A percentile compares a stretch with the other conserved stretches of the same genome.
Evolutionary conservation across 768 basidiomycete species (phyloP).

Genomic region (Tylopilus sp.): DNA sequence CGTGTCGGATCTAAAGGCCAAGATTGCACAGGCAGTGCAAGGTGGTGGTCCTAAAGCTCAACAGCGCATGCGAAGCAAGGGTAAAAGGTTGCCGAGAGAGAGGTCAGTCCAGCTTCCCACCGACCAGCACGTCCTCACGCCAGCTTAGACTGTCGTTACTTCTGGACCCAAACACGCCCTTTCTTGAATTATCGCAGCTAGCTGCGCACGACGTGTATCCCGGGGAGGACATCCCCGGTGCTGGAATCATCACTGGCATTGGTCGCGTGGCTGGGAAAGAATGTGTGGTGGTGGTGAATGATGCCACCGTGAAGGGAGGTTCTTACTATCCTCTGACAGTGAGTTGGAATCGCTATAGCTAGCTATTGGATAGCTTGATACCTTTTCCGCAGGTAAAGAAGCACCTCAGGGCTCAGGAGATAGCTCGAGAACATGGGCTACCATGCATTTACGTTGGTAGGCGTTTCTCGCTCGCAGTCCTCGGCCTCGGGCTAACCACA

Average conservation of each 20-base stretch:
- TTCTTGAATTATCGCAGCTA: slow-evolving; percentile 81
- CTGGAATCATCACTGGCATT: slow-evolving; percentile 87
- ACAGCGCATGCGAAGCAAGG: slow-evolving; percentile 69
- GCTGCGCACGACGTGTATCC: slow-evolving; percentile 88
- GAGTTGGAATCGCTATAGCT: slow-evolving; percentile 10
- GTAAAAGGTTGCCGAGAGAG: slow-evolving; percentile 83
- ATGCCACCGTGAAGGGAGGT: slow-evolving; percentile 91
- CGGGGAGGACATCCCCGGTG: slow-evolving; percentile 72
- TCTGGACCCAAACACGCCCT: slow-evolving; percentile 84
- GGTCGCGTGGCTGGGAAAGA: slow-evolving; percentile 77
- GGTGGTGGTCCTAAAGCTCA: slow-evolving; percentile 78
- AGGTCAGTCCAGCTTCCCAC: slow-evolving; percentile 42
- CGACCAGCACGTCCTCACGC: slow-evolving; percentile 3
- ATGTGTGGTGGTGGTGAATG: slow-evolving; percentile 90
- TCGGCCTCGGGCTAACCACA: slow-evolving; percentile 3
- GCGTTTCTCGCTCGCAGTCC: slow-evolving; percentile 20
- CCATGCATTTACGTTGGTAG: slow-evolving; percentile 91
- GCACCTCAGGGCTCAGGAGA: slow-evolving; percentile 90
- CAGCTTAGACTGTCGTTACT: slow-evolving; percentile 59
- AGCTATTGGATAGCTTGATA: neutral
- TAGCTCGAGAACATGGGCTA: slow-evolving; percentile 85
- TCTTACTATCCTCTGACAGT: slow-evolving; percentile 89
- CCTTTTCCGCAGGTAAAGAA: slow-evolving; percentile 72
- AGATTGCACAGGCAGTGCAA: slow-evolving; percentile 52
- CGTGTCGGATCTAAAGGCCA: slow-evolving; percentile 60